Evolutionary conservation across 257 asterid species (phyloP), one percentile per base, ranked within the genome.

Genomic region (Solanum virginianum): DNA sequence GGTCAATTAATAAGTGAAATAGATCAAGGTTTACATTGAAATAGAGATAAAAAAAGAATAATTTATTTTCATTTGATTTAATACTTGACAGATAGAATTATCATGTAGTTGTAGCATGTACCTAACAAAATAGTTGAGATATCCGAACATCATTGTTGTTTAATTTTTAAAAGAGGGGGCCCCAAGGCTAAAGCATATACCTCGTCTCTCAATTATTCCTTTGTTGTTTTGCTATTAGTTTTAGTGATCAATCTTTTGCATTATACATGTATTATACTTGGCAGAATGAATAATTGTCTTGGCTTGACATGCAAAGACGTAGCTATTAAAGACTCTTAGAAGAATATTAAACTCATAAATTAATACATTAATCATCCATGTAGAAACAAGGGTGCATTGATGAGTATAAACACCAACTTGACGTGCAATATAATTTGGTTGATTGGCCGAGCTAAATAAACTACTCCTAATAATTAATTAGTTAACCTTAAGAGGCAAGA

Each of bases 281-380:
- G 49, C 32, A 29, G 47, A 83, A 77, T 84, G 75, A 71, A 20
- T 59, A 57, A 85, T 80, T 62, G 66, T 22, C 22, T 88, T 89
- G 92, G 90, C 82, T 79, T 85, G 74, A 84, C 85, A 53, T 92
- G 89, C 83, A 63, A 87, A 91, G 84, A 85, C 91, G 92, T 92
- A 77, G 88, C 82, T 16, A 79, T 51, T 83, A 86, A 81, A 85
- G 88, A 88, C 92, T 89, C 91, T 84, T 66, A 83, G 57, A 80
- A 85, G 85, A 84, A 81, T 83, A 47, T 83, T 75, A 85, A 82
- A 85, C 84, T 85, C 63, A 66, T 79, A 17, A 53, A 79, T 53
- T 83, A 62, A 51, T 82, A 85, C 66, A 59, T 86, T 55, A 82
- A 85, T 68, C 60, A 74, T 85, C 82, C 65, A 77, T 51, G 65